phyloP scores from a whole-genome alignment of 768 basidiomycete species.

The Phanerochaete carnosa region DNA sequence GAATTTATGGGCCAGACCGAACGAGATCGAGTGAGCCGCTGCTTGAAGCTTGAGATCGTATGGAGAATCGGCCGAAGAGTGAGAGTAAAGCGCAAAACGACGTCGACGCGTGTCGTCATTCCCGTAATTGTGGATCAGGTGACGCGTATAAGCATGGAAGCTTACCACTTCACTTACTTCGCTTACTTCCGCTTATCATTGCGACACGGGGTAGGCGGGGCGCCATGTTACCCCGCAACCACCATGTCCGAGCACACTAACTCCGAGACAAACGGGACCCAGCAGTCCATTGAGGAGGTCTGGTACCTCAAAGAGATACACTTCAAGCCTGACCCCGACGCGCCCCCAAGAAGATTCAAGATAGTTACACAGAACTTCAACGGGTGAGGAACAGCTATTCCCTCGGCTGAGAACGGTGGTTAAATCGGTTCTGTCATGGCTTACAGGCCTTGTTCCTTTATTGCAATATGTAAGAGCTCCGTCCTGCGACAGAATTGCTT shows the following conservation, averaged over 20 bases:
- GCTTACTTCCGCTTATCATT: neutral
- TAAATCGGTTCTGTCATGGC: neutral
- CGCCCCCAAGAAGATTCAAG: constrained; percentile 35
- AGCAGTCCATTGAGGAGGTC: constrained; percentile 41
- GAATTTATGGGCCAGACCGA: too few species aligned
- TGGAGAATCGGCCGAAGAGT: too few species aligned
- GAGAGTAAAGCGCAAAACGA: too few species aligned
- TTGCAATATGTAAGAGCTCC: constrained; percentile 69
- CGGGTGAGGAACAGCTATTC: constrained; percentile 45
- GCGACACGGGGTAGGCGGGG: neutral
- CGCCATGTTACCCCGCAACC: constrained; percentile 1
- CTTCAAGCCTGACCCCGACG: constrained; percentile 38
- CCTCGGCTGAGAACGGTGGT: neutral
- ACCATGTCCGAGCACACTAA: neutral
- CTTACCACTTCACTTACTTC: too few species aligned
- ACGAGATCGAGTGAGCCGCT: too few species aligned
- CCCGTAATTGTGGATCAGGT: too few species aligned
- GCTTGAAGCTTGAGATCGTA: too few species aligned
- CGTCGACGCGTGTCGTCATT: too few species aligned
- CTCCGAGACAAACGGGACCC: neutral
- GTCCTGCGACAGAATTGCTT: neutral
- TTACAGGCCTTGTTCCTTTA: constrained; percentile 82
- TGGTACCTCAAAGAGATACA: constrained; percentile 74
- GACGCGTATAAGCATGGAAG: too few species aligned
- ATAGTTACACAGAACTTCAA: constrained; percentile 85